Evolutionary conservation across 108 stramenopile species (phyloP).

Genomic region (Chaetoceros muelleri): DNA sequence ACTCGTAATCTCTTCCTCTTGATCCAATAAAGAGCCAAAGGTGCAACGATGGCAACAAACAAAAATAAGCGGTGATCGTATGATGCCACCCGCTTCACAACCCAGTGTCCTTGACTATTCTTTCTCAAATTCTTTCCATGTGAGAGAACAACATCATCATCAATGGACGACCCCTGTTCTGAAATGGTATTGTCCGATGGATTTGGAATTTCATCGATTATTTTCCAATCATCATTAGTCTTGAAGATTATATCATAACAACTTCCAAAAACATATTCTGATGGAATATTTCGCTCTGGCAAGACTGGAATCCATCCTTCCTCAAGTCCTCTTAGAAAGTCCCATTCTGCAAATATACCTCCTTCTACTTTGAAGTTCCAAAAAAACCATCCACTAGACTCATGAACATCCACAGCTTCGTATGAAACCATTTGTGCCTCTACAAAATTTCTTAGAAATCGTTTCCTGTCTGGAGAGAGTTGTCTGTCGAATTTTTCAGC

Average conservation of each 20-base stretch:
- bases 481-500: slow-evolving; percentile 28
- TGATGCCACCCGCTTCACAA: neutral
- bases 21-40: neutral
- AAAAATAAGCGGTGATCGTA: no score
- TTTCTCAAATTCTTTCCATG: slow-evolving; percentile 17
- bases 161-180: slow-evolving; percentile 14
- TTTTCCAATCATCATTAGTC: slow-evolving; percentile 23
- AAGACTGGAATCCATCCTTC: slow-evolving; percentile 58
- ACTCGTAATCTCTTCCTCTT: neutral
- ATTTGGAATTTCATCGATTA: slow-evolving; percentile 38
- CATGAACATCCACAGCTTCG: slow-evolving; percentile 20
- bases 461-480: slow-evolving; percentile 19
- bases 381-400: slow-evolving; percentile 54
- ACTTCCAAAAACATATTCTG: slow-evolving; percentile 28
- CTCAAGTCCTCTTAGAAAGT: slow-evolving; percentile 44
- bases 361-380: slow-evolving; percentile 58
- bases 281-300: neutral
- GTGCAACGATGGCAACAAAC: neutral
- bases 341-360: slow-evolving; percentile 51
- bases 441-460: slow-evolving; percentile 48
- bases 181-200: slow-evolving; percentile 7
- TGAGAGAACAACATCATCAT: slow-evolving; percentile 46
- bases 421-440: slow-evolving; percentile 63
- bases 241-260: slow-evolving; percentile 35
- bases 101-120: neutral